Evolutionary conservation across 768 basidiomycete species (phyloP).

Genomic region (Cyclocybe aegerita): DNA sequence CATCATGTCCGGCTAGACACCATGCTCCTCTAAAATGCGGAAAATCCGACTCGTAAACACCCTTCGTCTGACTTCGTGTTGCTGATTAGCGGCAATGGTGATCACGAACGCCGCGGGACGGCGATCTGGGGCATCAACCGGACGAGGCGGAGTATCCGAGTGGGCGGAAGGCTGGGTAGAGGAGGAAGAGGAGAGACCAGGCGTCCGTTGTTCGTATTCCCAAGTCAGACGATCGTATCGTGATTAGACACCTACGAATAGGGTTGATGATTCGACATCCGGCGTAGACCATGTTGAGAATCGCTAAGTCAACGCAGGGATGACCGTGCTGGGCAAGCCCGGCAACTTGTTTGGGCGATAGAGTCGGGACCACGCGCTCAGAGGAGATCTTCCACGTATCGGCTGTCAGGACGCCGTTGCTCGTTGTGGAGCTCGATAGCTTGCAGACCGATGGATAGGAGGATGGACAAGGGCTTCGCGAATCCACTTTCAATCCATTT

Average conservation of each 20-base stretch:
- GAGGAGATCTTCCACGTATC: constrained; percentile 91
- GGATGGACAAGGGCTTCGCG: constrained; percentile 84
- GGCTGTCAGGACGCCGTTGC: constrained; percentile 94
- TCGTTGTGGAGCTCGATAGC: constrained; percentile 91
- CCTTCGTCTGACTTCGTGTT: not conserved
- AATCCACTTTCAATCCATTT: constrained; percentile 91
- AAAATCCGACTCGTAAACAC: not conserved
- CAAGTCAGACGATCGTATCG: not conserved
- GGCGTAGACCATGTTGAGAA: not conserved
- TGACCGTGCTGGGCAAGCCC: constrained; percentile 96
- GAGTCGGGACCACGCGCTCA: constrained; percentile 80
- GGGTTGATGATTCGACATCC: too few relatives aligned
- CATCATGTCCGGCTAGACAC: constrained; percentile 89
- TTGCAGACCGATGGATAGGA: constrained; percentile 80
- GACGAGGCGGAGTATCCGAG: not conserved
- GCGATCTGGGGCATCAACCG: not conserved
- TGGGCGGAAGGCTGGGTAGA: not conserved
- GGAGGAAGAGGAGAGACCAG: too few relatives aligned
- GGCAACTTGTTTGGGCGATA: constrained; percentile 90
- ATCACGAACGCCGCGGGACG: constrained; percentile 4
- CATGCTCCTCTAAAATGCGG: constrained; percentile 24
- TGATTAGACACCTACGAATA: not conserved
- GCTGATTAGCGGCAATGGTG: not conserved
- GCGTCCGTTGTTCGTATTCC: not conserved
- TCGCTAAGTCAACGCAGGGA: constrained; percentile 34